Base-by-base conservation (phyloP, 2,329 filamentous ascomycete species). In the Colletotrichum lentis region DNA sequence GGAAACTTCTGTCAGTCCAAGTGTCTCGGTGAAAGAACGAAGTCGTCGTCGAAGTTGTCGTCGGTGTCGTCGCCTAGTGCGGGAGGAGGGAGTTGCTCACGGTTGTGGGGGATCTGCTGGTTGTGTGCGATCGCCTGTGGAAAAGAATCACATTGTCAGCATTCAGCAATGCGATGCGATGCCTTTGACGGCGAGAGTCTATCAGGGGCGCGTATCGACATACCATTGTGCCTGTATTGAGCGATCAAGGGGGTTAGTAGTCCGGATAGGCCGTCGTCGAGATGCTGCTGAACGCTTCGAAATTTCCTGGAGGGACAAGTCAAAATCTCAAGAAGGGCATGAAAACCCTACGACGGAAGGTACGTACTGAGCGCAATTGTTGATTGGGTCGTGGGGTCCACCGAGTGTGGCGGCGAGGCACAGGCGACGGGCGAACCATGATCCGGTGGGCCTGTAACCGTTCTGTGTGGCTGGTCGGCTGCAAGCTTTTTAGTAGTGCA, bases 71-170 rank as follows among this genome's bases (percentile, higher is more conserved):
- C 64, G 58, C 16, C 37, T 24, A 46, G 73, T 56, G 70, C 58
- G 65, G 69, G 70, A 64, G 72, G 74, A 62, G 71, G 72, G 74
- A 62, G 71, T 71, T 69, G 73, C 91, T 87, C 86, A 93, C 91
- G 94, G 90, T 96, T 97, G 90, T 95, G 92, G 83, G 92, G 91
- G 84, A 97, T 91, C 88, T 95, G 92, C 88, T 97, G 94, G 88
- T 98, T 98, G 92, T 97, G 94, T 91, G 97, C 97, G 93, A 98
- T 97, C 89, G 95, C 92, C 69, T 72, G 53, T 20, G 10, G 27
- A 3, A 63, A 62, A 59, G 65, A 50, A 63, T 66, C 64, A 60
- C 62, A 46, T 55, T 55, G 64, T 70, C 63, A 61, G 47, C 59
- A 71, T 55, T 41, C 24, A 31, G 55, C 47, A n/a, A 50, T 61